These are phyloP conservation scores for Tetradesmus lagerheimii DNA, from an alignment of 139 green algal genomes.

Conservation along the genomic window DNA sequence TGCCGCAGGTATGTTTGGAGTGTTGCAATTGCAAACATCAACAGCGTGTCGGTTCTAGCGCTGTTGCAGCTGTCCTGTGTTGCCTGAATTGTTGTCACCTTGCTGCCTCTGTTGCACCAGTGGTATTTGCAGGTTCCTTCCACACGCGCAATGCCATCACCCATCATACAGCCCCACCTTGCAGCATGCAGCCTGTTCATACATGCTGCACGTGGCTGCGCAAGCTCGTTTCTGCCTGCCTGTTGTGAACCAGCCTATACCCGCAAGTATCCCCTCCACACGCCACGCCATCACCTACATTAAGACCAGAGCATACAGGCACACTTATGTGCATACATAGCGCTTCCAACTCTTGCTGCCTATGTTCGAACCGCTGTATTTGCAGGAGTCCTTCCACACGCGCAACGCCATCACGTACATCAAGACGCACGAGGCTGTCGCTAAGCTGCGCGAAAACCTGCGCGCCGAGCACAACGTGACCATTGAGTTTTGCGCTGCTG, in stretches of 20 bases:
- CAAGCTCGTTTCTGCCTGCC: no score
- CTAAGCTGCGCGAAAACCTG: slow-evolving; percentile 76
- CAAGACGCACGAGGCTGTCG: slow-evolving; percentile 74
- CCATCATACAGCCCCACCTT: no score
- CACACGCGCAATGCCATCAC: slow-evolving; percentile 72
- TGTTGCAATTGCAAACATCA: no score
- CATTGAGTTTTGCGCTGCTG: slow-evolving; percentile 68
- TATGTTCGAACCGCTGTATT: neutral
- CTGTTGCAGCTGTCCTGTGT: no score
- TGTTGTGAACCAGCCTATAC: no score
- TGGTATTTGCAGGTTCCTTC: slow-evolving; percentile 61
- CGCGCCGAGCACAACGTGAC: slow-evolving; percentile 70
- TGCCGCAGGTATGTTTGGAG: slow-evolving; percentile 56
- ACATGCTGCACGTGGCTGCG: no score
- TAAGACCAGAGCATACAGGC: slow-evolving; percentile 67
- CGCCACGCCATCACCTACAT: slow-evolving; percentile 59
- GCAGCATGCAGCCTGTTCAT: no score
- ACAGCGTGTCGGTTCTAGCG: no score
- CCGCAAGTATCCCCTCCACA: neutral
- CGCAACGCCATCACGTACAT: slow-evolving; percentile 74
- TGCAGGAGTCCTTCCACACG: slow-evolving; percentile 71
- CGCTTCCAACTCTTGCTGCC: no score
- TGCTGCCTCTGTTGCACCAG: no score
- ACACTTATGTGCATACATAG: no score
- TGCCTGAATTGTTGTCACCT: no score